A percentile compares a stretch with the other conserved stretches of the same genome.
phyloP scores from a whole-genome alignment of 2,329 filamentous ascomycete genomes.

The Cordyceps tenuipes region DNA sequence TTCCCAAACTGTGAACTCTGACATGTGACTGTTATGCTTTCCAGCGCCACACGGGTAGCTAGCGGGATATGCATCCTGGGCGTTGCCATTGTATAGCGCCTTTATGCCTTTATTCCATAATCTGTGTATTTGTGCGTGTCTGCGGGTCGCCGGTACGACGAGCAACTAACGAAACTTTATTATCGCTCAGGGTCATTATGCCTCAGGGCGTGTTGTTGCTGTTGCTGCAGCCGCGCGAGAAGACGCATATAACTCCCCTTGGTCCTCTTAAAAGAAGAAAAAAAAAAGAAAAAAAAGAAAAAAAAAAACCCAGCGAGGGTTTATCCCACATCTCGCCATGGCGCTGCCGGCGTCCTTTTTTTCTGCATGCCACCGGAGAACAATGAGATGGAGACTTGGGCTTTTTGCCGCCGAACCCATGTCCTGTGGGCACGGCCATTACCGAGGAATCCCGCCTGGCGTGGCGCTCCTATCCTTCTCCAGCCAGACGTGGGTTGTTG shows the following conservation, averaged over 20 bases:
- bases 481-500: neutral
- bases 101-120: neutral
- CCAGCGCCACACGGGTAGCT: neutral
- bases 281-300: too few species aligned
- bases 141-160: neutral
- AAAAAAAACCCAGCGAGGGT: too few species aligned
- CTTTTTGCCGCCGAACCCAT: neutral
- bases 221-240: too few species aligned
- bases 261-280: too few species aligned
- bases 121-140: too few species aligned
- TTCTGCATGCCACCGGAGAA: too few species aligned
- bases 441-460: neutral
- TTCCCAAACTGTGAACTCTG: neutral
- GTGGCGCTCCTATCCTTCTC: neutral
- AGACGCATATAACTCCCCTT: too few species aligned
- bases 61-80: neutral
- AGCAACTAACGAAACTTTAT: constrained; percentile 2
- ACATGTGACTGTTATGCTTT: neutral
- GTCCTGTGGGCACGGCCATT: constrained; percentile 8
- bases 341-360: too few species aligned
- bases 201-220: too few species aligned
- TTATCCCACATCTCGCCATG: too few species aligned
- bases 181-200: too few species aligned
- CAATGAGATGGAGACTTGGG: neutral
- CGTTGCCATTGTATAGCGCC: neutral